These are phyloP conservation scores for Ophiocordyceps camponoti-floridani DNA, from an alignment of 2,329 filamentous ascomycete species.

Conservation along the genomic window DNA sequence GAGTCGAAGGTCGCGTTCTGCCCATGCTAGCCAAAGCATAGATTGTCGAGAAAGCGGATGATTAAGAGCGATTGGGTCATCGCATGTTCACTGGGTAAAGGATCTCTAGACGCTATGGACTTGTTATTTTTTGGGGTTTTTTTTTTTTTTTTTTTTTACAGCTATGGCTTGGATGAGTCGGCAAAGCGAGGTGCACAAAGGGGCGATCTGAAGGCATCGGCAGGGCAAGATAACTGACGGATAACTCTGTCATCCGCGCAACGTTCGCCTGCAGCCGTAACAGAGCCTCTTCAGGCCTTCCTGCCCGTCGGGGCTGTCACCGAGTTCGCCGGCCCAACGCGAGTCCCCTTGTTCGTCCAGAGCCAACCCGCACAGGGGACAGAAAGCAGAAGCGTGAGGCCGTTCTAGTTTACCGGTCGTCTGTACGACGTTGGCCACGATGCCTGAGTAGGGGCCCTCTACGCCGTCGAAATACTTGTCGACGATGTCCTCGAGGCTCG, in stretches of 20 bases:
- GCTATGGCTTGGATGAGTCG: background rate
- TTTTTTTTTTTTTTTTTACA: background rate
- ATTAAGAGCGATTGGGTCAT: background rate
- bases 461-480: constrained; percentile 66
- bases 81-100: background rate
- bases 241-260: constrained; percentile 24
- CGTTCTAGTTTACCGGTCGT: constrained; percentile 68
- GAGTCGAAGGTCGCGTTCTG: constrained; percentile 46
- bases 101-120: background rate
- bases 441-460: constrained; percentile 71
- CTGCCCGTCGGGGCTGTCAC: constrained; percentile 15
- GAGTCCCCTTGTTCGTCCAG: constrained; percentile 45
- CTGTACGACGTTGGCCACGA: constrained; percentile 88
- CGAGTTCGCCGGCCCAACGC: constrained; percentile 44
- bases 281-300: constrained; percentile 30
- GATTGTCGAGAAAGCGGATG: background rate
- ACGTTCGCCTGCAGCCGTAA: constrained; percentile 56
- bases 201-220: no score
- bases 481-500: constrained; percentile 87
- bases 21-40: constrained; percentile 16
- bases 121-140: background rate
- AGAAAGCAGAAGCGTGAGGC: constrained; percentile 23
- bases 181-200: background rate
- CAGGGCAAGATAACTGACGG: no score
- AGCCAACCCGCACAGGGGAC: constrained; percentile 52